phyloP scores from a whole-genome alignment of 2,329 filamentous ascomycete genomes.

The Scopulariopsis brevicaulis region DNA sequence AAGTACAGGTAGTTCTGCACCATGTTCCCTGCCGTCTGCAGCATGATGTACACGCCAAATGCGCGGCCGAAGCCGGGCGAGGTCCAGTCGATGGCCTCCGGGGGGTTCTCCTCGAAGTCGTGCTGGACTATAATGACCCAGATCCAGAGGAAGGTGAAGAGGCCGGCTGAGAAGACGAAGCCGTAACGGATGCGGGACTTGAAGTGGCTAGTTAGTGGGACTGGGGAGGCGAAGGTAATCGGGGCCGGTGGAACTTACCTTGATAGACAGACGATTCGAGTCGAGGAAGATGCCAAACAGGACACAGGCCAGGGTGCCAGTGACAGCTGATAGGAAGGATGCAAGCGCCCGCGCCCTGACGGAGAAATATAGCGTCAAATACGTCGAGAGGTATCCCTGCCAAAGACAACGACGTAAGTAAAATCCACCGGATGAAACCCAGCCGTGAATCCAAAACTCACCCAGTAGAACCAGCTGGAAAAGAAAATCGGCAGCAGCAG shows the following conservation, averaged over 20 bases:
- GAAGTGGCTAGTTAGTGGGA: slow-evolving; percentile 2
- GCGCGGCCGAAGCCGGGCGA: slow-evolving; percentile 13
- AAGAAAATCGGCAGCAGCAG: slow-evolving; percentile 8
- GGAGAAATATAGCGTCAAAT: slow-evolving; percentile 11
- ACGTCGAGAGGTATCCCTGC: slow-evolving; percentile 10
- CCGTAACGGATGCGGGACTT: slow-evolving; percentile 33
- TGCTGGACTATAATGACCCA: slow-evolving; percentile 49
- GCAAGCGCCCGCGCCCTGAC: slow-evolving; percentile 10
- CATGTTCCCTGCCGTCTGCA: slow-evolving; percentile 17
- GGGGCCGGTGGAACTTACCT: background rate
- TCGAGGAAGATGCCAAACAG: slow-evolving; percentile 9
- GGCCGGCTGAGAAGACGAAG: slow-evolving; percentile 40
- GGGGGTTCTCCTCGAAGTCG: background rate
- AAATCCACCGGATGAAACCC: background rate
- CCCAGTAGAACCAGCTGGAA: slow-evolving; percentile 8
- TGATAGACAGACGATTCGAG: background rate
- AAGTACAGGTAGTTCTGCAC: slow-evolving; percentile 22
- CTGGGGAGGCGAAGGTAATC: slow-evolving; percentile 5
- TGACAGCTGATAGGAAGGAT: slow-evolving; percentile 13
- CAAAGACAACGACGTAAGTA: slow-evolving; percentile 13
- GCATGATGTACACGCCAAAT: slow-evolving; percentile 20
- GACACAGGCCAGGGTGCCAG: slow-evolving; percentile 12
- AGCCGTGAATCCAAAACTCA: background rate
- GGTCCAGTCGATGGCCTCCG: slow-evolving; percentile 5
- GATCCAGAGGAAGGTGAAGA: slow-evolving; percentile 61